Evolutionary conservation across 139 green algal genomes (phyloP).

Genomic region (Volvox reticuliferus): DNA sequence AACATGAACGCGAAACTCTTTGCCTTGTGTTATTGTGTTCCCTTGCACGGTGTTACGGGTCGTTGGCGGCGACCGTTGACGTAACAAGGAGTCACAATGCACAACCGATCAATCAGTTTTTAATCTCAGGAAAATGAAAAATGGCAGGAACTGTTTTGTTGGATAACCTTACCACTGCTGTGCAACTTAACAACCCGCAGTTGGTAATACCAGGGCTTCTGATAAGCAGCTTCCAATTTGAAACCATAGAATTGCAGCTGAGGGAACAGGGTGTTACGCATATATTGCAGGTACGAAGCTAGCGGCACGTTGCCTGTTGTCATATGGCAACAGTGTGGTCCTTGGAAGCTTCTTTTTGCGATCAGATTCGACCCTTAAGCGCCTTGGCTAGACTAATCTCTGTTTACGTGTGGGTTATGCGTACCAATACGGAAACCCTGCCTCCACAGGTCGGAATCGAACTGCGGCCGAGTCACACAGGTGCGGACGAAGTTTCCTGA

Average conservation of each 20-base stretch:
- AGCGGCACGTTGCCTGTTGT: no score
- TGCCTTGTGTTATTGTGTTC: no score
- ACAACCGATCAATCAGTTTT: not conserved
- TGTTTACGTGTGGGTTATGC: no score
- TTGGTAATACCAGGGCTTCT: not conserved
- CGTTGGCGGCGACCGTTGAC: no score
- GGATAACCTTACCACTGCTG: not conserved
- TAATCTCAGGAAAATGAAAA: not conserved
- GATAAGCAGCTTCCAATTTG: constrained; percentile 32
- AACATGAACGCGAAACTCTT: no score
- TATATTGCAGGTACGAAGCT: constrained; percentile 13
- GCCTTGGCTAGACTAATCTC: no score
- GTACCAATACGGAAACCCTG: not conserved
- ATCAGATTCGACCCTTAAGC: no score
- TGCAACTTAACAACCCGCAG: constrained; percentile 15
- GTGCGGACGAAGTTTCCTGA: not conserved
- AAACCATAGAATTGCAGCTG: not conserved
- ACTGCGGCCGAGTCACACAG: not conserved
- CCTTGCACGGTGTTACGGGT: no score
- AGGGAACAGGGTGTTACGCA: constrained; percentile 27
- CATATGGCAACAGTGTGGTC: no score
- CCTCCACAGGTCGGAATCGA: constrained; percentile 14
- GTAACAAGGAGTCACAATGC: no score
- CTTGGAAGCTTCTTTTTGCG: no score
- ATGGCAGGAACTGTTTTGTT: not conserved